Evolutionary conservation across 345 rosid genomes (phyloP).

Genomic region (Populus nigra): DNA sequence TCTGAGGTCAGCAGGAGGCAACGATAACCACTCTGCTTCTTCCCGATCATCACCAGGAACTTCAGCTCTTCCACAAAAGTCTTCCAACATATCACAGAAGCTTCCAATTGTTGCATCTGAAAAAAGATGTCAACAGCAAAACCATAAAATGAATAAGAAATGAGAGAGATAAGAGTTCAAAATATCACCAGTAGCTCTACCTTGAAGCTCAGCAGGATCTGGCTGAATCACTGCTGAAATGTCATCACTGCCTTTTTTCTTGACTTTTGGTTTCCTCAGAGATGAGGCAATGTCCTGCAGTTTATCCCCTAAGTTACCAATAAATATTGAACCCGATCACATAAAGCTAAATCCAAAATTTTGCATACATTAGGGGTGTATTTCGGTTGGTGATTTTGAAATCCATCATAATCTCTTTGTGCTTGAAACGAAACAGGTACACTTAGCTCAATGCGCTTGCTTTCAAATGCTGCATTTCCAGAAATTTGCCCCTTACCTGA

Average conservation of each 20-base stretch:
- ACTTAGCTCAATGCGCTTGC: conserved; percentile 46
- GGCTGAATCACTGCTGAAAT: conserved; percentile 38
- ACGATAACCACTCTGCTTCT: conserved; percentile 75
- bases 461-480: conserved; percentile 42
- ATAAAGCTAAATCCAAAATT: conserved; percentile 19
- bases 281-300: conserved; percentile 65
- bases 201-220: conserved; percentile 70
- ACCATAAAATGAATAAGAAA: conserved; percentile 9
- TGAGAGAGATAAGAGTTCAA: conserved; percentile 2
- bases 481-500: conserved; percentile 64
- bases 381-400: conserved; percentile 41
- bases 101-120: conserved; percentile 61
- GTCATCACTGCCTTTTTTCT: conserved; percentile 60
- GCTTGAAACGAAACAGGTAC: conserved; percentile 38
- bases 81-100: conserved; percentile 79
- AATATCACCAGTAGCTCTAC: conserved; percentile 35
- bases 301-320: conserved; percentile 21
- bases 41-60: conserved; percentile 75
- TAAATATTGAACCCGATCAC: conserved; percentile 18
- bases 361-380: conserved; percentile 49
- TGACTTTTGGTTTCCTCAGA: conserved; percentile 62
- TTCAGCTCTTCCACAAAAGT: conserved; percentile 79
- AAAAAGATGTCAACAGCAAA: conserved; percentile 14
- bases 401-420: conserved; percentile 39
- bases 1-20: conserved; percentile 67